Evolutionary conservation across 495 filamentous ascomycete genomes (phyloP), one percentile per base, ranked within the genome.

Genomic region (Corynascus novoguineensis): DNA sequence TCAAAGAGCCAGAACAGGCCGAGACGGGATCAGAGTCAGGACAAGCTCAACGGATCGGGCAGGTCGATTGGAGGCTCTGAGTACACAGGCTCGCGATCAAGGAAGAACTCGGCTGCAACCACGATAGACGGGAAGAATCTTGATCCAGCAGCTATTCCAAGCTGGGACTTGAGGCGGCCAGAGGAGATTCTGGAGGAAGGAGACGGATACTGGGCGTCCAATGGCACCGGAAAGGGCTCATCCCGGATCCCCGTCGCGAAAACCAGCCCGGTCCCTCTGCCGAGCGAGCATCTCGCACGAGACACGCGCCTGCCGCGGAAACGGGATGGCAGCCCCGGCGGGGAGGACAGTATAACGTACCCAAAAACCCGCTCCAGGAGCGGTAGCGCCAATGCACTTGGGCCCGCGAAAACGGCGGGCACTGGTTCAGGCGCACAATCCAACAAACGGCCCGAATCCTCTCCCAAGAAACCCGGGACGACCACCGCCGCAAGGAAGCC

Each of bases 191-290:
- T 87, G 11, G 82, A 85, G 22, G 86, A 91, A 28, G 71, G 73
- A 27, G 74, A 76, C 34, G 73, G 74, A 32, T 77, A 73, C 52
- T 74, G 63, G 51, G 60, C 73, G 31, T 63, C 68, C 8, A 75
- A 64, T 45, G 67, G 64, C 37, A 62, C 60, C 25, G 70, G 65
- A 34, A 74, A 75, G 53, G 68, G 64, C 31, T 64, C 64, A 25
- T 97, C 92, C 27, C 81, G 88, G 24, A 97, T 98, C 60, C 93
- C 93, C 0, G 77, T 97, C 38, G 82, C 87, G 11, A 89, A 86
- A 59, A 69, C 79, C 11, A 95, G 88, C 62, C 86, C 87, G 1
- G 78, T 83, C 25, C 89, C 89, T n/a, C 82, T 92, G 53, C 83
- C 88, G 2, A 69, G 80, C 34, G 78, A 85, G 55, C 79, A 83